A percentile compares a stretch with the other conserved stretches of the same genome.
These are phyloP conservation scores for Rhizopus microsporus DNA, from an alignment of 371 early-diverging fungal species.

Conservation along the genomic window DNA sequence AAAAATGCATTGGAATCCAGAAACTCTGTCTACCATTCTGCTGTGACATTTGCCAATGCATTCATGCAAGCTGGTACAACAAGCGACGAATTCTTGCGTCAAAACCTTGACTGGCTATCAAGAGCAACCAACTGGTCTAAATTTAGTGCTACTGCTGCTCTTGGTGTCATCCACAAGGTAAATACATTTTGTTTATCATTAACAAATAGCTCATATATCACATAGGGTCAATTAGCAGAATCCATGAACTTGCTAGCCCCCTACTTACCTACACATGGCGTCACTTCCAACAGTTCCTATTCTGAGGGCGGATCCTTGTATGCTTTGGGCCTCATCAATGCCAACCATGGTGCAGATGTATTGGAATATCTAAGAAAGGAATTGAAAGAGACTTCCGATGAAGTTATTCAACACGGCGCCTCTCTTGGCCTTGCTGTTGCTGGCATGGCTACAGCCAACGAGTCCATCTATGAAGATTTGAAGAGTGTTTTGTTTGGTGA, in stretches of 20 bases:
- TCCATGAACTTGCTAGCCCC: conserved; percentile 85
- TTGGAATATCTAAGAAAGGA: conserved; percentile 82
- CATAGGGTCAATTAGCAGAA: conserved; percentile 86
- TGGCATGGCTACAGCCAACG: conserved; percentile 93
- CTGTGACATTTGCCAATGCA: conserved; percentile 97
- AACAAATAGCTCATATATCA: background rate
- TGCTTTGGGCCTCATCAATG: conserved; percentile 97
- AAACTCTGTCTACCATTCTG: conserved; percentile 91
- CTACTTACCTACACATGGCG: conserved; percentile 93
- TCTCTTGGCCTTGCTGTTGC: conserved; percentile 97
- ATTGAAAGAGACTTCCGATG: conserved; percentile 78
- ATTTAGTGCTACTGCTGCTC: conserved; percentile 97
- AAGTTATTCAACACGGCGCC: conserved; percentile 97
- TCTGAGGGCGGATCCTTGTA: conserved; percentile 98
- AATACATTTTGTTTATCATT: conserved; percentile 8
- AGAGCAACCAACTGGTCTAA: conserved; percentile 99
- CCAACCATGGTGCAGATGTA: conserved; percentile 86
- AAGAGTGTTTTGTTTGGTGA: conserved; percentile 89
- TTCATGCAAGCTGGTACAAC: conserved; percentile 99
- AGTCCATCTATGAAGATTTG: conserved; percentile 83
- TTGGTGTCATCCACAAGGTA: conserved; percentile 98
- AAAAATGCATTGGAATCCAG: conserved; percentile 90
- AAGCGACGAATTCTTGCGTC: conserved; percentile 96
- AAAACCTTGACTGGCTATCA: conserved; percentile 97
- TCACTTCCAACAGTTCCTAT: conserved; percentile 76